These are phyloP conservation scores for Chamaecyparis obtusa DNA, from an alignment of 75 land plant species.

Conservation along the genomic window DNA sequence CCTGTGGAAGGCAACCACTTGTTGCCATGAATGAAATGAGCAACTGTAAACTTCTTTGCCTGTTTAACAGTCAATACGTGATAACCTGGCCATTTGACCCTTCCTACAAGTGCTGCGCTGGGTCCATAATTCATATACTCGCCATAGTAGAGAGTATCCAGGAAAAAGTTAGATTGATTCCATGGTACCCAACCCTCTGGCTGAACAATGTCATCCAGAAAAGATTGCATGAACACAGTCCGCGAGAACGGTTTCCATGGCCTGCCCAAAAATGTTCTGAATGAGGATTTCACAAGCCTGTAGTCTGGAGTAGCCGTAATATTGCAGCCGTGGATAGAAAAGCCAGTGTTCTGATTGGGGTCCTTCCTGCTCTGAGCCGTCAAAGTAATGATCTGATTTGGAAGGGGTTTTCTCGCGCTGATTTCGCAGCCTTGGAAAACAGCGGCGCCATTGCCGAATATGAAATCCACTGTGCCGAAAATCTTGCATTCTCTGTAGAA, in stretches of 20 bases:
- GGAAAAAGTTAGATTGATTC: background rate
- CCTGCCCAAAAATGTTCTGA: slow-evolving; percentile 11
- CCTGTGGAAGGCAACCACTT: slow-evolving; percentile 35
- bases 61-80: slow-evolving; percentile 44
- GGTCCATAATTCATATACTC: slow-evolving; percentile 64
- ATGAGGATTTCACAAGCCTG: background rate
- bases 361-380: slow-evolving; percentile 23
- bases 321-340: slow-evolving; percentile 19
- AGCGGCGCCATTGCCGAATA: slow-evolving; percentile 24
- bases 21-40: slow-evolving; percentile 30
- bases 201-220: slow-evolving; percentile 9
- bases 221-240: slow-evolving; percentile 15
- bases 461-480: slow-evolving; percentile 26
- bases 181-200: slow-evolving; percentile 15
- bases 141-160: slow-evolving; percentile 28
- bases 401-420: slow-evolving; percentile 7
- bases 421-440: slow-evolving; percentile 19
- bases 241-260: slow-evolving; percentile 15
- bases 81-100: slow-evolving; percentile 61
- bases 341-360: slow-evolving; percentile 16
- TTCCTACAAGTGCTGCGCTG: slow-evolving; percentile 36
- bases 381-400: slow-evolving; percentile 16
- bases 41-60: slow-evolving; percentile 51
- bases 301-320: slow-evolving; percentile 11
- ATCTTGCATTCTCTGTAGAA: slow-evolving; percentile 25